These are phyloP conservation scores for Coelastrella sp. DNA, from an alignment of 139 green algal genomes.

Conservation along the genomic window DNA sequence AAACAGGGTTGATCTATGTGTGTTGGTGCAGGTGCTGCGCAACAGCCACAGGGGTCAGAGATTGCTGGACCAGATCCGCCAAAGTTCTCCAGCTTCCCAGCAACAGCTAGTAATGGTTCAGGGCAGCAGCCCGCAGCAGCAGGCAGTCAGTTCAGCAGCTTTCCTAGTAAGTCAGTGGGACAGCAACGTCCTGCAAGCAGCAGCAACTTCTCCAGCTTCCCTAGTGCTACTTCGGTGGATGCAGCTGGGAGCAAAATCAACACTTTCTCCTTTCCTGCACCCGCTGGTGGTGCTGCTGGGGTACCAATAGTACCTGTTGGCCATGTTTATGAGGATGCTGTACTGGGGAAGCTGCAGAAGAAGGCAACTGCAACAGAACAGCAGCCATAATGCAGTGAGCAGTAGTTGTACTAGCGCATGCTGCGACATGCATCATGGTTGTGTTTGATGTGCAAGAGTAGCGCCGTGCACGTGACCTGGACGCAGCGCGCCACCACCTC, in stretches of 20 bases:
- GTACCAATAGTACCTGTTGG: not conserved
- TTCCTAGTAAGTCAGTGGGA: not conserved
- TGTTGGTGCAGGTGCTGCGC: not conserved
- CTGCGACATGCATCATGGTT: not conserved
- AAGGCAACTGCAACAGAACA: not conserved
- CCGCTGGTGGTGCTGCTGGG: not conserved
- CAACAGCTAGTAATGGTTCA: not conserved
- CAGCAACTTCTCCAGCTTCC: conserved; percentile 24
- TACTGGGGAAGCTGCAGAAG: conserved; percentile 21
- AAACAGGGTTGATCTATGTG: not conserved
- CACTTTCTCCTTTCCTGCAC: conserved; percentile 22
- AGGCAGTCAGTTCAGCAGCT: not conserved
- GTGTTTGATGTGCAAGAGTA: no score
- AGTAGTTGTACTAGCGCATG: not conserved
- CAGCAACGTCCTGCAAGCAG: not conserved
- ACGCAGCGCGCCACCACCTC: no score
- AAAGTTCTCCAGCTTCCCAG: not conserved
- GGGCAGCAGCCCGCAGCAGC: not conserved
- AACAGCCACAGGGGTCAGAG: not conserved
- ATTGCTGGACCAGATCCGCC: not conserved
- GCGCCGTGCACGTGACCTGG: no score
- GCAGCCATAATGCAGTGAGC: not conserved
- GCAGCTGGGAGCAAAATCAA: not conserved
- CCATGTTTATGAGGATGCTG: conserved; percentile 14
- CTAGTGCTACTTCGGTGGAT: not conserved